Base-by-base conservation (phyloP, 2,329 filamentous ascomycete species). In the Pyrenochaeta sp. region DNA sequence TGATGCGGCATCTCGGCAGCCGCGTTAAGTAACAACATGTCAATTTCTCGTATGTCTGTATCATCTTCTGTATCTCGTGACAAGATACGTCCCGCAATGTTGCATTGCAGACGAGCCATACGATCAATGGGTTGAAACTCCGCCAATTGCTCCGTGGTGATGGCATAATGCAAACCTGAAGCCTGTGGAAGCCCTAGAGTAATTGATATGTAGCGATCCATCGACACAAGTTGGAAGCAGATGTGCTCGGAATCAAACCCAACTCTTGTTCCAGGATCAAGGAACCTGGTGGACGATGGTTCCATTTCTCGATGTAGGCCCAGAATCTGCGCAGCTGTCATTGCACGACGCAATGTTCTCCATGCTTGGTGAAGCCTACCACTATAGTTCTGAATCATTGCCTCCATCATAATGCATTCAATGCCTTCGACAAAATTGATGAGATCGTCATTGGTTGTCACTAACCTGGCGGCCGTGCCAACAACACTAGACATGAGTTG, bases 401-500 rank as follows among this genome's bases (percentile, higher is more conserved):
- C 68, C 59, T 82, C 80, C 0, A 83, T 57, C 52, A 82, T 71
- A 28, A 83, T 70, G 58, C 78, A 81, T 25, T 79, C 73, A 8
- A 83, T 57, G 1, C 78, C 72, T 51, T 84, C 81, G 0, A 82
- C 40, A 1, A 68, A 77, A 5, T 62, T 62, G 0, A 77, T 50
- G 10, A 83, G 58, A 12, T 77, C 71, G 22, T 82, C 79, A 13
- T 79, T 77, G 7, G 63, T 77, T 0, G 77, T 80, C 0, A 80
- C 77, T 4, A 66, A 49, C 0, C 40, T 56, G 2, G 42, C 72
- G 1, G 74, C 78, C 5, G 72, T 66, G 8, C 74, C 65, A 5
- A 72, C 65, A 8, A 76, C 61, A 7, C 69, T 62, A 30, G 59
- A 50, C 67, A 76, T 77, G 44, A 79, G 52, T 6, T 52, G 51